Evolutionary conservation across 1,139 yeast species (phyloP), one percentile per base, ranked within the genome.

Genomic region (Debaryomycetaceae sp.): DNA sequence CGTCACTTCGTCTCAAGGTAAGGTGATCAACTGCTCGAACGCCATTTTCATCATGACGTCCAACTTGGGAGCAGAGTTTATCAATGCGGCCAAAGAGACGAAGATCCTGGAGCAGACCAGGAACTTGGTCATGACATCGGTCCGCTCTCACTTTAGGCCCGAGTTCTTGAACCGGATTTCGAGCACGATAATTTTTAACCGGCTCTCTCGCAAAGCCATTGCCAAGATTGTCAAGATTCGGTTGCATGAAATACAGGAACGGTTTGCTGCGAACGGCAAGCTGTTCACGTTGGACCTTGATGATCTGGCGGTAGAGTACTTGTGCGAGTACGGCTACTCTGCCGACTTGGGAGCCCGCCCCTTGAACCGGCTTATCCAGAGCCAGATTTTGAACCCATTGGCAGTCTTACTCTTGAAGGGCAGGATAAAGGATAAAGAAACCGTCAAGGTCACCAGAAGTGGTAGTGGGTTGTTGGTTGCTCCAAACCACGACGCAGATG

Each of bases 301-400:
- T 32, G 75, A 73, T 28, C 74, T 63, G 5, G 95, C 96, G 5
- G 61, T 81, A 46, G 87, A 81, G 31, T 90, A 79, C 63, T 65
- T 90, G 40, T 74, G 87, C 43, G 66, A 69, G 43, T 64, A 86
- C 45, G 98, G 99, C 27, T 90, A 87, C 59, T 85, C 95, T 16
- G 70, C 81, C 30, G 95, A 86, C 53, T 67, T 90, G 53, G 98
- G 99, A 58, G 98, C 99, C 3, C 74, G 99, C 54, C 99, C 99
- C 36, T 70, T 90, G 58, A 92, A 90, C 68, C 75, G 98, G 47
- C 70, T 90, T 43, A 86, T 90, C 39, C 97, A 90, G 56, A 73
- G 69, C 39, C 93, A 86, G 53, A 68, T 90, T 19, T 73, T 90
- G 53, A 90, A 90, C 57, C 76, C 68, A 44, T 64, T 90, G 58